phyloP scores from a whole-genome alignment of 2,329 filamentous ascomycete genomes.

The Neodidymelliopsis sp. region DNA sequence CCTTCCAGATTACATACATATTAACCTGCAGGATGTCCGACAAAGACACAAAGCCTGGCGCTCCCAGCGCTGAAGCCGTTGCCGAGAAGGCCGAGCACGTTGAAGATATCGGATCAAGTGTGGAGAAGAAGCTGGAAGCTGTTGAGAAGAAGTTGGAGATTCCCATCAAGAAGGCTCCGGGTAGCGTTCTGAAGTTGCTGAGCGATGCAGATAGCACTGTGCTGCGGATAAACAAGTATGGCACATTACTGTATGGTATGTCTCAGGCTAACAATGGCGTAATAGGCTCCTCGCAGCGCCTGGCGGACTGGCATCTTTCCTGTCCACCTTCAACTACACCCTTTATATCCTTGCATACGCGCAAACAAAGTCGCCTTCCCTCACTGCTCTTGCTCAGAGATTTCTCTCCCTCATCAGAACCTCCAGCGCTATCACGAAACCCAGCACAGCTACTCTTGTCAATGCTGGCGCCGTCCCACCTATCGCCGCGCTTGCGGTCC shows the following conservation, averaged over 20 bases:
- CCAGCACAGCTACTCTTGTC: constrained; percentile 34
- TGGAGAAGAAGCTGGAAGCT: constrained; percentile 19
- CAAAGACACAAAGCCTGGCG: constrained; percentile 46
- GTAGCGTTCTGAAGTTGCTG: constrained; percentile 38
- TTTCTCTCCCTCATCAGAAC: constrained; percentile 46
- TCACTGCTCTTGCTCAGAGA: constrained; percentile 36
- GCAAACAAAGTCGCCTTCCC: constrained; percentile 48
- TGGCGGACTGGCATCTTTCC: constrained; percentile 54
- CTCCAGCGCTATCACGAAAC: constrained; percentile 34
- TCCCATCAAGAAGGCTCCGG: constrained; percentile 26
- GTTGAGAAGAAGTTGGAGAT: constrained; percentile 18
- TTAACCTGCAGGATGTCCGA: constrained; percentile 45
- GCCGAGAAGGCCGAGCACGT: constrained; percentile 34
- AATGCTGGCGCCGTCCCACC: constrained; percentile 39
- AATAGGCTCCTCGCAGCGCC: constrained; percentile 53
- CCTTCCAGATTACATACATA: constrained; percentile 14
- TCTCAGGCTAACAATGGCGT: constrained; percentile 12
- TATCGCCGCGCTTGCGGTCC: constrained; percentile 45
- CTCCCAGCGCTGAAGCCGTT: constrained; percentile 42
- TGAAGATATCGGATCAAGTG: constrained; percentile 15
- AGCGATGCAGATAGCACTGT: constrained; percentile 50
- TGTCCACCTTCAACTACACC: constrained; percentile 57
- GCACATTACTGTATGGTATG: background rate
- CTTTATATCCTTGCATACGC: constrained; percentile 56
- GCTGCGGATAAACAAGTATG: constrained; percentile 55